Evolutionary conservation across 2,329 filamentous ascomycete genomes (phyloP).

Genomic region (Alternaria ethzedia): DNA sequence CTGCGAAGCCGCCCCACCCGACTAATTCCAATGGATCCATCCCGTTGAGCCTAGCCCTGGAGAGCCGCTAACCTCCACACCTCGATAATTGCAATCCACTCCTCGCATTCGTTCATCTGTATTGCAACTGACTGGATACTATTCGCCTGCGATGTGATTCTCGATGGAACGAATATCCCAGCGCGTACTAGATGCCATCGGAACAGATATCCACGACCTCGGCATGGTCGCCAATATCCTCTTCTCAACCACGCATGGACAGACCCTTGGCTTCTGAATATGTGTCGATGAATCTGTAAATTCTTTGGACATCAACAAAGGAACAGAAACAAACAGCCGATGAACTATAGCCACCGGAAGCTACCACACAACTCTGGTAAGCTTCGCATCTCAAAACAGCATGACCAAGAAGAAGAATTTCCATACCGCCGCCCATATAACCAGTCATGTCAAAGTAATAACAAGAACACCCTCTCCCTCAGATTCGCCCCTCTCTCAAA

Average conservation of each 20-base stretch:
- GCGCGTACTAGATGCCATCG: not conserved
- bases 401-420: not conserved
- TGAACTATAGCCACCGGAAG: not conserved
- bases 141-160: not conserved
- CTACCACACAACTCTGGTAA: not conserved
- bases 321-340: not conserved
- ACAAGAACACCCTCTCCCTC: no score
- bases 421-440: not conserved
- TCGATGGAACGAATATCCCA: not conserved
- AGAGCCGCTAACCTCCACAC: slow-evolving; percentile 13
- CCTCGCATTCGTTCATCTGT: not conserved
- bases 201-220: no score
- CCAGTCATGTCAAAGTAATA: not conserved
- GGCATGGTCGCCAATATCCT: not conserved
- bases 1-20: slow-evolving; percentile 12
- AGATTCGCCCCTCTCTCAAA: no score
- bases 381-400: not conserved
- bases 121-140: not conserved
- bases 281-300: not conserved
- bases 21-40: slow-evolving; percentile 1
- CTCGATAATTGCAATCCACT: not conserved
- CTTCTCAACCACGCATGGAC: not conserved
- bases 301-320: not conserved
- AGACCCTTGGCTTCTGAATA: not conserved
- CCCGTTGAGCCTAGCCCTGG: not conserved